Percentiles rank a stretch among this genome's conserved stretches.
Evolutionary conservation across 2,329 filamentous ascomycete genomes (phyloP).

Genomic region (Colletotrichum destructivum): DNA sequence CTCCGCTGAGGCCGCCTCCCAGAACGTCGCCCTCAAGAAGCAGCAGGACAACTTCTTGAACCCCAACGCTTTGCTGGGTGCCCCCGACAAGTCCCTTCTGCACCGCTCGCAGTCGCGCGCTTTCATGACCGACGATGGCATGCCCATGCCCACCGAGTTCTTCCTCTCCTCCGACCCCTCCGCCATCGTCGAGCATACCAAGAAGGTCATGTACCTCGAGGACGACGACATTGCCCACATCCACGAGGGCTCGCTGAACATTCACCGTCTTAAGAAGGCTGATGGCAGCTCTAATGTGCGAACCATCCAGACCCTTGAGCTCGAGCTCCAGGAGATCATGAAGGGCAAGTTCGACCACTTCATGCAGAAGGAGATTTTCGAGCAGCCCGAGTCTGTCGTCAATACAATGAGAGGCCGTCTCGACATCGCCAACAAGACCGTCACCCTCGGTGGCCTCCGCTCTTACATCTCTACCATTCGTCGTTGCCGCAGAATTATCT

Average conservation of each 20-base stretch:
- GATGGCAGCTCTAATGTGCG: constrained; percentile 97
- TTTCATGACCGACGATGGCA: constrained; percentile 98
- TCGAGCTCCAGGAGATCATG: constrained; percentile 99
- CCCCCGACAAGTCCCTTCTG: constrained; percentile 96
- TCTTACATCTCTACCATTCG: constrained; percentile 98
- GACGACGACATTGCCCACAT: constrained; percentile 99
- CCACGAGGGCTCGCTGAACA: constrained; percentile 98
- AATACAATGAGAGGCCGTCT: constrained; percentile 99
- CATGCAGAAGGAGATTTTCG: constrained; percentile 99
- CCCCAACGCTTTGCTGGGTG: constrained; percentile 81
- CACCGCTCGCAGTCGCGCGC: constrained; percentile 98
- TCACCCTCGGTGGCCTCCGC: constrained; percentile 94
- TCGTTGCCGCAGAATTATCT: constrained; percentile 96
- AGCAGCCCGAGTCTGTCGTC: constrained; percentile 98
- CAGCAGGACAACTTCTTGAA: constrained; percentile 77
- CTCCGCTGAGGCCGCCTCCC: constrained; percentile 92
- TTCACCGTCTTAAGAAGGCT: constrained; percentile 97
- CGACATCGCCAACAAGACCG: constrained; percentile 92
- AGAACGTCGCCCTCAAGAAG: constrained; percentile 98
- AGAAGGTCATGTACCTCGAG: constrained; percentile 99
- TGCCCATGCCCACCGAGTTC: constrained; percentile 98
- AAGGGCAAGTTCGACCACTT: constrained; percentile 99
- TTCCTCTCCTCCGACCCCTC: constrained; percentile 99
- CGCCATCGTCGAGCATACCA: constrained; percentile 99
- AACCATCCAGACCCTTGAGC: constrained; percentile 97